A percentile compares a stretch with the other conserved stretches of the same genome.
These are phyloP conservation scores for Nakazawaea peltata DNA, from an alignment of 805 yeast species.

Conservation along the genomic window DNA sequence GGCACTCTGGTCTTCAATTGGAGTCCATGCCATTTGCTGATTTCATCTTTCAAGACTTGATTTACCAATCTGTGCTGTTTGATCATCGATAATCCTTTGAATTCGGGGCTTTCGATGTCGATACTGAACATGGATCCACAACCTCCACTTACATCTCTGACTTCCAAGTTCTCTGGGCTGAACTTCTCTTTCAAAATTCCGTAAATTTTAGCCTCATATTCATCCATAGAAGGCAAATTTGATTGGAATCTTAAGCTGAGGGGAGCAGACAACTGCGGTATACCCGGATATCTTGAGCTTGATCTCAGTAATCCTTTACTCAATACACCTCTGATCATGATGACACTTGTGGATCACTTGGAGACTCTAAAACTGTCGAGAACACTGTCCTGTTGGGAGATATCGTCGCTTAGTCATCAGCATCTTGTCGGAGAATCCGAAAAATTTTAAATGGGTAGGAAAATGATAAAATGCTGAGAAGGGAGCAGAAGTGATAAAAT, in stretches of 20 bases:
- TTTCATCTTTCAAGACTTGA: constrained; percentile 72
- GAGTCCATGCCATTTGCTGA: constrained; percentile 89
- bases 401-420: no score
- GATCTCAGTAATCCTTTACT: no score
- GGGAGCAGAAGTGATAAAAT: no score
- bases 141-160: constrained; percentile 85
- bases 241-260: constrained; percentile 7
- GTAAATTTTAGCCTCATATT: constrained; percentile 58
- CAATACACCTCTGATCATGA: no score
- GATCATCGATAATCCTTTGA: constrained; percentile 75
- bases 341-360: no score
- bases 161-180: constrained; percentile 54
- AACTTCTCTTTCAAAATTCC: constrained; percentile 46
- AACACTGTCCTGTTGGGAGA: no score
- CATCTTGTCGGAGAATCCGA: no score
- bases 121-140: constrained; percentile 99
- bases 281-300: neutral
- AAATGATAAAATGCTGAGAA: no score
- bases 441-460: no score
- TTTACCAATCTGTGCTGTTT: constrained; percentile 93
- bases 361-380: no score
- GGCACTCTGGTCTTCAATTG: constrained; percentile 69
- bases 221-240: constrained; percentile 38
- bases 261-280: no score
- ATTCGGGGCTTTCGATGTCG: constrained; percentile 58